Base-by-base conservation (phyloP, 352 stramenopile genomes). In the Phytophthora ohioensis region DNA sequence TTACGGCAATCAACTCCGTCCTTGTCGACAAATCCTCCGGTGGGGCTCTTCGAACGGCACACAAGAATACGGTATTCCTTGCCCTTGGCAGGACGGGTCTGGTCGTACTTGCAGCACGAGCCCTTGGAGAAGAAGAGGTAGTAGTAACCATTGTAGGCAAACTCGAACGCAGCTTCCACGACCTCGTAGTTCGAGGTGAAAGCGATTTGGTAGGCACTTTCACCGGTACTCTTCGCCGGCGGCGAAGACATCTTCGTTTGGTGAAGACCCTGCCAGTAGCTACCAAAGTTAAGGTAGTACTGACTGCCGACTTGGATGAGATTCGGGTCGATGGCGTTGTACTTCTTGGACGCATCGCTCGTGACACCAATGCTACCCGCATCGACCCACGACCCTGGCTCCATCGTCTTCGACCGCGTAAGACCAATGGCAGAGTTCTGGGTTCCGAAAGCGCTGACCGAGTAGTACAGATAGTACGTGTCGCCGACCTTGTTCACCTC, bases 401-500 rank as follows among this genome's bases (percentile, higher is more conserved):
- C 75, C 77, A 85, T 84, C 11, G 78, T 88, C 32, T 69, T 73
- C 3, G 80, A 88, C 3, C 54, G 75, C 2, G 80, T 75, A 3
- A 85, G 46, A 38, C 80, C 80, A 35, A 88, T 79, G 10, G 80
- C 80, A 1, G 80, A 88, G n/a, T 42, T 75, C 46, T 90, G 73
- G 1, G 61, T 64, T 4, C 79, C 78, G 27, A 90, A 84, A 17
- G 73, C 68, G 35, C 79, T 86, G 17, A 90, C 81, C 11, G 80
- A 79, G 68, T 87, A 90, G 71, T 88, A 85, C 12, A 87, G 49
- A 52, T 88, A 88, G 75, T 85, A 90, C 35, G 54, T 71, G 57
- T 85, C 69, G 3, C 75, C 81, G 9, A 90, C 41, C 45, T 84
- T 77, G 57, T 73, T 63, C 15, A 90, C 79, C 15, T 86, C 77